Percentiles rank a stretch among this genome's conserved stretches.
phyloP scores from a whole-genome alignment of 768 basidiomycete species.

The Lyophyllum semitale region DNA sequence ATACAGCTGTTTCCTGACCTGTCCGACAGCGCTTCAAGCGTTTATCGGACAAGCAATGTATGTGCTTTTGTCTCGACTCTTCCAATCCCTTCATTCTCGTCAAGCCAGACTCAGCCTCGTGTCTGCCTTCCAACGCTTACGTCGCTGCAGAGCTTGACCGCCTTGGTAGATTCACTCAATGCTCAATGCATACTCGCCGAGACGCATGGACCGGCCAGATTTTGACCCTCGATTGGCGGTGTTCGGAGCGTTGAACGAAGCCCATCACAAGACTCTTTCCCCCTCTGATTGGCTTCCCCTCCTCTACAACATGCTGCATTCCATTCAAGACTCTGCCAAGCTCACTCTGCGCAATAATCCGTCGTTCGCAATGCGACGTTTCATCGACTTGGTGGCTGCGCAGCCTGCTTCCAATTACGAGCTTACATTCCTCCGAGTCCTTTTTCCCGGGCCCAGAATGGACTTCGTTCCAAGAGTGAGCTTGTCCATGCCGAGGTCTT shows the following conservation, averaged over 20 bases:
- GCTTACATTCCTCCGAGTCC: conserved; percentile 56
- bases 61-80: conserved; percentile 71
- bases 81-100: conserved; percentile 75
- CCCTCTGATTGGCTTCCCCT: conserved; percentile 77
- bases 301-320: conserved; percentile 80
- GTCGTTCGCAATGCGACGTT: conserved; percentile 71
- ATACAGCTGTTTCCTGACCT: conserved; percentile 71
- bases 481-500: conserved; percentile 86
- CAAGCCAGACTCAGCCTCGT: conserved; percentile 73
- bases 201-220: conserved; percentile 88
- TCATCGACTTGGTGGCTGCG: conserved; percentile 63
- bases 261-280: conserved; percentile 48
- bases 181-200: conserved; percentile 87
- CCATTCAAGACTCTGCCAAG: conserved; percentile 88
- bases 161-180: conserved; percentile 58
- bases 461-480: conserved; percentile 79
- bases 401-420: conserved; percentile 46
- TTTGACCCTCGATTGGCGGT: conserved; percentile 83
- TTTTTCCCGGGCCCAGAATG: conserved; percentile 80
- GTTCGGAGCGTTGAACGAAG: conserved; percentile 76
- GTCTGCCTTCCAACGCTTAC: conserved; percentile 54
- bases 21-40: conserved; percentile 39
- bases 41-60: conserved; percentile 58
- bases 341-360: conserved; percentile 84
- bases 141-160: conserved; percentile 48